Evolutionary conservation across 2,329 filamentous ascomycete genomes (phyloP).

Genomic region (Ophiocordyceps unilateralis): DNA sequence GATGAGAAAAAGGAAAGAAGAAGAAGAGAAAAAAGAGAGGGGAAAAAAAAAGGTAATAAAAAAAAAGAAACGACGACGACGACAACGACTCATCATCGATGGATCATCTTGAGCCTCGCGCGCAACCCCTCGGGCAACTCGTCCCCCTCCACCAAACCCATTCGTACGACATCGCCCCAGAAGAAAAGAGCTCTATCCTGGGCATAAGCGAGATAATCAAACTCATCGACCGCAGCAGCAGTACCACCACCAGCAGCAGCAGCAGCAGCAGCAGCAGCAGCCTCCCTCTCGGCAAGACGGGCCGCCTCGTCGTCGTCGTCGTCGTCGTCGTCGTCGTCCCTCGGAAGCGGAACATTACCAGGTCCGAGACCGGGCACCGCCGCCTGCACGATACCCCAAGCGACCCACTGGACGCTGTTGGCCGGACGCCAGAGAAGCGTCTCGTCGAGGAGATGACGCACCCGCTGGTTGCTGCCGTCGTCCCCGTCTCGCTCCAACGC

Average conservation of each 20-base stretch:
- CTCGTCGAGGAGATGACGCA: conserved; percentile 59
- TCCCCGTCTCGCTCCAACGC: conserved; percentile 40
- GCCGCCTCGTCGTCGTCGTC: too few species aligned
- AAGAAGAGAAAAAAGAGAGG: too few species aligned
- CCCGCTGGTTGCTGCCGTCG: conserved; percentile 46
- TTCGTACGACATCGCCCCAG: conserved; percentile 70
- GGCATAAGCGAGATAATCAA: conserved; percentile 85
- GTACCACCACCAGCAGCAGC: too few species aligned
- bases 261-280: too few species aligned
- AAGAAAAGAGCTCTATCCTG: conserved; percentile 86
- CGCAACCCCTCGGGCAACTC: conserved; percentile 58
- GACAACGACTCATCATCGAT: too few species aligned
- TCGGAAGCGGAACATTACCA: conserved; percentile 18
- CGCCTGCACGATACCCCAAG: conserved; percentile 93
- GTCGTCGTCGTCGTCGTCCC: too few species aligned
- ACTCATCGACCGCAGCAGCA: conserved; percentile 62
- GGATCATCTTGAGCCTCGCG: conserved; percentile 49
- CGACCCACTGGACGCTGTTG: conserved; percentile 81
- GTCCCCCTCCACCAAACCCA: conserved; percentile 58
- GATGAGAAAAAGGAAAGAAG: too few species aligned
- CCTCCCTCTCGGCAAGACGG: conserved; percentile 26
- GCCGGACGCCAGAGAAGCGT: conserved; percentile 72
- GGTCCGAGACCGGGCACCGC: conserved; percentile 57
- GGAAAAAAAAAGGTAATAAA: too few species aligned
- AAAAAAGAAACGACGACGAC: too few species aligned